A percentile compares a stretch with the other conserved stretches of the same genome.
These are phyloP conservation scores for Thelephora aurantiotincta DNA, from an alignment of 768 basidiomycete species.

Conservation along the genomic window DNA sequence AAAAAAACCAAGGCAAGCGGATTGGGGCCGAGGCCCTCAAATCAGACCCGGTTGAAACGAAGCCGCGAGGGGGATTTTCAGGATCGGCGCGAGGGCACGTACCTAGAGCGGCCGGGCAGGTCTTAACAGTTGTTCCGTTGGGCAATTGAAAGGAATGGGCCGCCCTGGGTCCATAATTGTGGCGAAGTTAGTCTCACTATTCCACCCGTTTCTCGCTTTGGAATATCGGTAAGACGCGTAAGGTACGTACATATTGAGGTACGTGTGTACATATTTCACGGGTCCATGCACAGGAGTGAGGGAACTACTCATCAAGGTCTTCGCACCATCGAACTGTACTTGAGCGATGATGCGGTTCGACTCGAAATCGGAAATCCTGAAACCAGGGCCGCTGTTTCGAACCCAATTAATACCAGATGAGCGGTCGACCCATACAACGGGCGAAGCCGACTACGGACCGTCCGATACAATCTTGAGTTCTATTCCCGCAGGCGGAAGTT, in stretches of 20 bases:
- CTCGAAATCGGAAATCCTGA: constrained; percentile 60
- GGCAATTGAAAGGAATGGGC: constrained; percentile 47
- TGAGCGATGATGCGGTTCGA: constrained; percentile 63
- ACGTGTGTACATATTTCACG: constrained; percentile 58
- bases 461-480: constrained; percentile 53
- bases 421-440: constrained; percentile 1
- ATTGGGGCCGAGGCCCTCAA: too few species aligned
- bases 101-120: constrained; percentile 75
- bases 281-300: constrained; percentile 38
- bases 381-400: constrained; percentile 51
- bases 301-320: constrained; percentile 37
- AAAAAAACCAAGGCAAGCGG: too few species aligned
- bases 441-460: constrained; percentile 28
- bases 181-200: not conserved
- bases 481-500: constrained; percentile 64
- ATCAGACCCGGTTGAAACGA: too few species aligned
- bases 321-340: constrained; percentile 55
- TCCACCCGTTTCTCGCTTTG: not conserved
- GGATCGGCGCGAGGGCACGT: constrained; percentile 13
- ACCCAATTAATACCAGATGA: too few species aligned
- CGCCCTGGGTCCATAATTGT: constrained; percentile 32
- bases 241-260: constrained; percentile 50
- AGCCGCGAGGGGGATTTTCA: too few species aligned
- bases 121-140: constrained; percentile 52
- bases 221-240: not conserved